Conservation (phyloP, 176 grass and related monocot genomes). For the Triticum monococcum region DNA sequence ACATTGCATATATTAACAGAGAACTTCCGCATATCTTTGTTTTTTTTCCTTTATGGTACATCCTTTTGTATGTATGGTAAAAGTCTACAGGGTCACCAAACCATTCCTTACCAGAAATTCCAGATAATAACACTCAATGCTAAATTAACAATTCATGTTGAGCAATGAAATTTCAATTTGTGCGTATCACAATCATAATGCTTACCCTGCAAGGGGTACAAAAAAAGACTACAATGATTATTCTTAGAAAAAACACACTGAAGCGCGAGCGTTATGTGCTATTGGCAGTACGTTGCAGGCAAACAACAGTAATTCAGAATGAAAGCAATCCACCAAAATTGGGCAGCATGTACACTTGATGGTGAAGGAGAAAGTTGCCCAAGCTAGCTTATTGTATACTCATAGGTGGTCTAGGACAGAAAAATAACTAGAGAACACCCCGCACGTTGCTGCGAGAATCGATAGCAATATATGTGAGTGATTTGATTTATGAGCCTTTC, state of each 20-base stretch:
- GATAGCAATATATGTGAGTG: too few relatives aligned
- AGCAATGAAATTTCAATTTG: not conserved
- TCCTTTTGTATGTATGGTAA: not conserved
- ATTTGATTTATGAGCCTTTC: too few relatives aligned
- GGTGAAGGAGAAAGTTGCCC: not conserved
- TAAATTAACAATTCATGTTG: not conserved
- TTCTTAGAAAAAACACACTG: not conserved
- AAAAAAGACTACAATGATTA: not conserved
- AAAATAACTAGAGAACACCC: too few relatives aligned
- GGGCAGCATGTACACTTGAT: not conserved
- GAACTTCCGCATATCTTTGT: not conserved
- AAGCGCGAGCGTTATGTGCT: not conserved
- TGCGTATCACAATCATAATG: not conserved
- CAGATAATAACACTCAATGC: not conserved
- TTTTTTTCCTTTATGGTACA: not conserved
- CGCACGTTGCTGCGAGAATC: too few relatives aligned
- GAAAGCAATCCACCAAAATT: not conserved
- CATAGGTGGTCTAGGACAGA: constrained; percentile 2
- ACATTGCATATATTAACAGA: not conserved
- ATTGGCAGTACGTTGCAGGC: not conserved
- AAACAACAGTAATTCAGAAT: constrained; percentile 1
- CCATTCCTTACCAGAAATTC: not conserved
- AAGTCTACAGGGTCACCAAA: not conserved
- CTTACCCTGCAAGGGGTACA: too few relatives aligned
- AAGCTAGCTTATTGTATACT: constrained; percentile 13